Percentiles rank a stretch among this genome's conserved stretches.
Conservation (phyloP, 2,329 filamentous ascomycete species). For the Colletotrichum tropicicola region DNA sequence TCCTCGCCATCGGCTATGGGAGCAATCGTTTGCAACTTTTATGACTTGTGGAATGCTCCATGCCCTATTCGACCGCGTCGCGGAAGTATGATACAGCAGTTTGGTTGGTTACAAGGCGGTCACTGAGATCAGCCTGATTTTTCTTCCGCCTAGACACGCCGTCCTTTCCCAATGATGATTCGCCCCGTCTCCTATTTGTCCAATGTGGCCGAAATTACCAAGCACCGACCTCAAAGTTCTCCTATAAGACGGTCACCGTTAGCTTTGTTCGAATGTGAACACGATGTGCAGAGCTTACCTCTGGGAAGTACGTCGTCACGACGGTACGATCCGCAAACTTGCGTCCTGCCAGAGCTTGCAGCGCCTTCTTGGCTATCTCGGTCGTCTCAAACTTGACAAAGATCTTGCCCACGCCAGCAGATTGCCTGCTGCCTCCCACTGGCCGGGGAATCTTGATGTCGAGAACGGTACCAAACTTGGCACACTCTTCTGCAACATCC, state of each 20-base stretch:
- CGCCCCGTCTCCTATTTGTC: background rate
- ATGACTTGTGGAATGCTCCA: constrained; percentile 2
- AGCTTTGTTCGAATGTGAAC: constrained; percentile 32
- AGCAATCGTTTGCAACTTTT: background rate
- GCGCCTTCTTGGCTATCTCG: constrained; percentile 83
- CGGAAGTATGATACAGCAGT: constrained; percentile 26
- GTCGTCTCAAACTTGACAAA: constrained; percentile 90
- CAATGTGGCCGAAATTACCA: constrained; percentile 66
- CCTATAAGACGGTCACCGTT: constrained; percentile 59
- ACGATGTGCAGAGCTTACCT: constrained; percentile 62
- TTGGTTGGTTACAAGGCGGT: constrained; percentile 25
- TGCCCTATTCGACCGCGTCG: constrained; percentile 1
- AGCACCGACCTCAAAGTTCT: constrained; percentile 92
- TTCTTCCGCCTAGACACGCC: constrained; percentile 5
- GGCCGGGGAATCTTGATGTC: constrained; percentile 95
- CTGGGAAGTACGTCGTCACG: constrained; percentile 94
- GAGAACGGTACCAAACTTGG: constrained; percentile 85
- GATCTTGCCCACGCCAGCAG: constrained; percentile 94
- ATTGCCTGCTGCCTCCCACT: constrained; percentile 82
- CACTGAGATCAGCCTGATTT: constrained; percentile 8
- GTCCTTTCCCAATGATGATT: background rate
- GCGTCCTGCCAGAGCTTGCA: constrained; percentile 89
- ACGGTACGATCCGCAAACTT: constrained; percentile 98
- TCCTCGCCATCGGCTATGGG: background rate
- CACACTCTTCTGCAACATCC: constrained; percentile 91